Evolutionary conservation across 306 rosid genomes (phyloP), one percentile per base, ranked within the genome.

Genomic region (Mucuna pruriens): DNA sequence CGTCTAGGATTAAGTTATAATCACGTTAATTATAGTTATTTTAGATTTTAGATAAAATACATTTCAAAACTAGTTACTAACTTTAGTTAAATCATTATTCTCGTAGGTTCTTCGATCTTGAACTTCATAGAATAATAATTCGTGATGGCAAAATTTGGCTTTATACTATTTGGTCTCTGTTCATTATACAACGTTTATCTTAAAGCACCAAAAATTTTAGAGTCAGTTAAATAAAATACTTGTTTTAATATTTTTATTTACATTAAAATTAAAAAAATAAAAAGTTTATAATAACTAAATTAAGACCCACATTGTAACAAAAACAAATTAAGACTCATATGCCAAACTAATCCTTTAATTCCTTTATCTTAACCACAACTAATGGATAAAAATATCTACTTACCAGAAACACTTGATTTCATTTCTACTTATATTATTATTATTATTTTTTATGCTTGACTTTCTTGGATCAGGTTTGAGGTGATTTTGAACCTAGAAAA

Each of bases 401-500:
- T 57, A 23, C 9, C 16, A 23, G n/a, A 57, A 57, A 57, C 64
- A 57, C 64, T 57, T 9, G 16, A 23, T 22, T 23, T 57, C 31
- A 7, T 57, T 23, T 57, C 26, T 52, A 2, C 12, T 19, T 23
- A 3, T 55, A 20, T 54, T 19, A 11, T 26, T 23, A 22, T 55
- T 74, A 44, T 16, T 76, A 29, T 76, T 31, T 12, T 4, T n/a
- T 29, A 38, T 58, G 36, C 40, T 1, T 9, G 69, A 22, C 13
- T 20, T 71, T 52, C 4, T 34, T 57, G 82, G 82, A 75, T 71
- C 7, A 67, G 81, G 71, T 22, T 82, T 82, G 52, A 55, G 46
- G 36, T 46, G 40, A 46, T 52, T 76, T 64, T 76, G 69, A 65
- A 55, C 78, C 85, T 71, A 83, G 77, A 76, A 83, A 75, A 74